These are phyloP conservation scores for Penicillium decumbens DNA, from an alignment of 2,329 filamentous ascomycete genomes.

Conservation along the genomic window DNA sequence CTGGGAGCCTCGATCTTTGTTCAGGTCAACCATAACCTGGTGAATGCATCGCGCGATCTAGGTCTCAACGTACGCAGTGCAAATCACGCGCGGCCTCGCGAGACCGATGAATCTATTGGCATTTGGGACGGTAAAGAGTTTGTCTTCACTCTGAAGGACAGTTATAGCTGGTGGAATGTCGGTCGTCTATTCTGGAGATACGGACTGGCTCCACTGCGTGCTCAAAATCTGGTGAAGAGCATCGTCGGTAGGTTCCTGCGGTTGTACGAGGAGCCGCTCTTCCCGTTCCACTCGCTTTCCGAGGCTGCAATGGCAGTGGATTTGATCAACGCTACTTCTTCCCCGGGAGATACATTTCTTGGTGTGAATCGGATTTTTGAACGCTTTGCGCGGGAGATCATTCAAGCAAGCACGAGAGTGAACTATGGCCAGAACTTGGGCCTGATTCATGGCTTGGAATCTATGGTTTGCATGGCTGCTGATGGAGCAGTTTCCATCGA, in stretches of 20 bases:
- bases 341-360: slow-evolving; percentile 71
- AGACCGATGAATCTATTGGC: slow-evolving; percentile 55
- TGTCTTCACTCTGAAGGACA: slow-evolving; percentile 60
- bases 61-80: slow-evolving; percentile 57
- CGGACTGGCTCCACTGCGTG: slow-evolving; percentile 69
- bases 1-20: slow-evolving; percentile 92
- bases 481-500: slow-evolving; percentile 73
- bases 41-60: slow-evolving; percentile 66
- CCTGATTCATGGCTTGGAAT: slow-evolving; percentile 82
- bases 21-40: slow-evolving; percentile 73
- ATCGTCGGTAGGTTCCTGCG: slow-evolving; percentile 69
- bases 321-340: slow-evolving; percentile 60
- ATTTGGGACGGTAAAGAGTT: slow-evolving; percentile 81
- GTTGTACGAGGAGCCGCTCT: slow-evolving; percentile 75
- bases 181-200: slow-evolving; percentile 81
- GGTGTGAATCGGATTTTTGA: slow-evolving; percentile 61
- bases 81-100: slow-evolving; percentile 46
- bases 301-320: slow-evolving; percentile 63
- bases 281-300: slow-evolving; percentile 76
- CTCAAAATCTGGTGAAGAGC: slow-evolving; percentile 65
- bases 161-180: slow-evolving; percentile 71
- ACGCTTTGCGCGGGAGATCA: slow-evolving; percentile 70
- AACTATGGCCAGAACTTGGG: slow-evolving; percentile 89
- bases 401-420: slow-evolving; percentile 86
- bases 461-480: slow-evolving; percentile 88